These are phyloP conservation scores for Picea abies DNA, from an alignment of 83 land plant species.

Conservation along the genomic window DNA sequence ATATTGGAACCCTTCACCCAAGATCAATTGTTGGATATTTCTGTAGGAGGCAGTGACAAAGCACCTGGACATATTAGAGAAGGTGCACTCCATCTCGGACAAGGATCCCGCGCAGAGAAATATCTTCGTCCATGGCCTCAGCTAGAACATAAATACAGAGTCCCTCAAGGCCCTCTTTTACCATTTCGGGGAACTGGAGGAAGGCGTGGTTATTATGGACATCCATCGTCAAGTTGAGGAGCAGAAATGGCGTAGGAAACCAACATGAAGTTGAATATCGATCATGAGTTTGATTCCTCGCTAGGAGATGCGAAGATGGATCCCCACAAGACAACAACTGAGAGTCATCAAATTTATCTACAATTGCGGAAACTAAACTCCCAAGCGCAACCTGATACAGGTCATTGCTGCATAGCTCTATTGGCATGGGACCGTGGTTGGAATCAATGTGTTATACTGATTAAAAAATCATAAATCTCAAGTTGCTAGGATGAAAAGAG, in stretches of 20 bases:
- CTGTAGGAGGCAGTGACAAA: slow-evolving; percentile 49
- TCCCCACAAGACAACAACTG: background rate
- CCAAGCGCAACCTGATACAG: background rate
- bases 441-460: slow-evolving; percentile 10
- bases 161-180: slow-evolving; percentile 63
- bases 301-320: background rate
- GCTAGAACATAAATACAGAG: slow-evolving; percentile 86
- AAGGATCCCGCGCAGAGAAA: slow-evolving; percentile 73
- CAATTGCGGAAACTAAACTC: background rate
- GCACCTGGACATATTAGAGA: slow-evolving; percentile 52
- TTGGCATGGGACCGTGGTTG: background rate
- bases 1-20: slow-evolving; percentile 64
- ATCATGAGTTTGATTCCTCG: no score
- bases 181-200: slow-evolving; percentile 81
- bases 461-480: slow-evolving; percentile 5
- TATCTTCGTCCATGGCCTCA: slow-evolving; percentile 86
- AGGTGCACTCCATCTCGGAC: slow-evolving; percentile 72
- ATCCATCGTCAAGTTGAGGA: no score
- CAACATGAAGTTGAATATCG: no score
- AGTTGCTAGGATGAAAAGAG: background rate
- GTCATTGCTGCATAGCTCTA: background rate
- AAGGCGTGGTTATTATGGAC: slow-evolving; percentile 66
- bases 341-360: background rate
- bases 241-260: no score
- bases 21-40: slow-evolving; percentile 68